phyloP scores from a whole-genome alignment of 1,284 basidiomycete species.

The Rhodotorula sp. region DNA sequence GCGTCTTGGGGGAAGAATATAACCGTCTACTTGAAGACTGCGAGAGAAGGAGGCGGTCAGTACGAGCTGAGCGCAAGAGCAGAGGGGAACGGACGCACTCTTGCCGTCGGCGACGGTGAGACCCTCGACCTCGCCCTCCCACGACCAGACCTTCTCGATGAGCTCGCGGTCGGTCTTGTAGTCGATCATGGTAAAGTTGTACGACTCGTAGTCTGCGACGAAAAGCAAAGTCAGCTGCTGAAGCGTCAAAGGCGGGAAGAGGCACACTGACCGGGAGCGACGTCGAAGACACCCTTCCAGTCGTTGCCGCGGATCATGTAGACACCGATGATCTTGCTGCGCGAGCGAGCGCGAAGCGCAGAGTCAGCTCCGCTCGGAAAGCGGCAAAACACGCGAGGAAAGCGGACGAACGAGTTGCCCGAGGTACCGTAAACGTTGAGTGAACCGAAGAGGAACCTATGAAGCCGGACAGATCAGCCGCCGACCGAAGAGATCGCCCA shows the following conservation, averaged over 20 bases:
- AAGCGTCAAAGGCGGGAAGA: too few relatives aligned
- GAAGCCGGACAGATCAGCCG: too few relatives aligned
- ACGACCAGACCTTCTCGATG: slow-evolving; percentile 85
- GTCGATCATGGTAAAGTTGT: slow-evolving; percentile 69
- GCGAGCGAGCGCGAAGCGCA: too few relatives aligned
- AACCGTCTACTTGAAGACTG: slow-evolving; percentile 3
- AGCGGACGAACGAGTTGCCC: slow-evolving; percentile 59
- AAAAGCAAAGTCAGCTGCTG: too few relatives aligned
- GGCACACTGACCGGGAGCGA: slow-evolving; percentile 56
- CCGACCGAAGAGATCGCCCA: too few relatives aligned
- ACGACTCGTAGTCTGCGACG: slow-evolving; percentile 75
- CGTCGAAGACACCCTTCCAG: slow-evolving; percentile 66
- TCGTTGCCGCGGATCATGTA: slow-evolving; percentile 76
- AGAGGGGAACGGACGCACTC: slow-evolving; percentile 15
- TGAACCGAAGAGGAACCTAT: slow-evolving; percentile 74
- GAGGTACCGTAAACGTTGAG: slow-evolving; percentile 80
- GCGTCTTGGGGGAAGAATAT: too few relatives aligned
- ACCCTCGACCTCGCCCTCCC: slow-evolving; percentile 74
- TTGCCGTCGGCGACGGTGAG: slow-evolving; percentile 72
- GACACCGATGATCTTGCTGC: slow-evolving; percentile 56
- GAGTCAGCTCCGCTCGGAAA: too few relatives aligned
- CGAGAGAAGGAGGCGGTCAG: too few relatives aligned
- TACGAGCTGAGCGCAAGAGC: background rate
- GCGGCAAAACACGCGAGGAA: background rate
- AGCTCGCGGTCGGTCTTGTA: slow-evolving; percentile 69